Evolutionary conservation across 306 rosid genomes (phyloP).

Genomic region (Chamaecrista fasciculata): DNA sequence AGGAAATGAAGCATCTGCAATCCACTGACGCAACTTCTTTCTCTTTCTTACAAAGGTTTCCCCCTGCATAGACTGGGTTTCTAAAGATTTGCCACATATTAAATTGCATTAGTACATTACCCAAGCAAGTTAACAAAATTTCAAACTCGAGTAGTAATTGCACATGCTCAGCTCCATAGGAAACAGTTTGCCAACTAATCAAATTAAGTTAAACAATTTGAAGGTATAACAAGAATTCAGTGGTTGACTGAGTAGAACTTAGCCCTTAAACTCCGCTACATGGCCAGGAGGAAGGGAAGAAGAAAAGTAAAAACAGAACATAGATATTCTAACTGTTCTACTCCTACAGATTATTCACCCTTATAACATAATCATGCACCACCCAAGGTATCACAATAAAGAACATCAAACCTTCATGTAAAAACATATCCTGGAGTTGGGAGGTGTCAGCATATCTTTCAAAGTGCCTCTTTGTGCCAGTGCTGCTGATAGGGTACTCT

Average conservation of each 20-base stretch:
- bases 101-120: conserved; percentile 20
- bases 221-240: conserved; percentile 28
- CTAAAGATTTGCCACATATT: conserved; percentile 41
- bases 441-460: conserved; percentile 32
- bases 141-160: conserved; percentile 27
- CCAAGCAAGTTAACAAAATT: conserved; percentile 7
- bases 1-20: conserved; percentile 44
- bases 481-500: conserved; percentile 19
- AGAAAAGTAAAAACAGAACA: no score
- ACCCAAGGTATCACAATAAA: conserved; percentile 25
- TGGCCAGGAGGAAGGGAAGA: background rate
- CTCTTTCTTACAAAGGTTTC: conserved; percentile 61
- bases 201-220: conserved; percentile 1
- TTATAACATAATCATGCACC: background rate
- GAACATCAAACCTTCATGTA: conserved; percentile 29
- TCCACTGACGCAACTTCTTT: conserved; percentile 59
- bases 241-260: background rate
- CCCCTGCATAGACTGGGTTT: conserved; percentile 34
- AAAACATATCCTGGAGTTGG: conserved; percentile 30
- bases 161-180: conserved; percentile 1
- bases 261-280: background rate
- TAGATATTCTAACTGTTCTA: conserved; percentile 3
- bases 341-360: conserved; percentile 2
- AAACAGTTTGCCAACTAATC: conserved; percentile 19
- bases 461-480: conserved; percentile 21